phyloP scores from a whole-genome alignment of 1,284 basidiomycete genomes.

The Apiotrichum akiyoshidainum region DNA sequence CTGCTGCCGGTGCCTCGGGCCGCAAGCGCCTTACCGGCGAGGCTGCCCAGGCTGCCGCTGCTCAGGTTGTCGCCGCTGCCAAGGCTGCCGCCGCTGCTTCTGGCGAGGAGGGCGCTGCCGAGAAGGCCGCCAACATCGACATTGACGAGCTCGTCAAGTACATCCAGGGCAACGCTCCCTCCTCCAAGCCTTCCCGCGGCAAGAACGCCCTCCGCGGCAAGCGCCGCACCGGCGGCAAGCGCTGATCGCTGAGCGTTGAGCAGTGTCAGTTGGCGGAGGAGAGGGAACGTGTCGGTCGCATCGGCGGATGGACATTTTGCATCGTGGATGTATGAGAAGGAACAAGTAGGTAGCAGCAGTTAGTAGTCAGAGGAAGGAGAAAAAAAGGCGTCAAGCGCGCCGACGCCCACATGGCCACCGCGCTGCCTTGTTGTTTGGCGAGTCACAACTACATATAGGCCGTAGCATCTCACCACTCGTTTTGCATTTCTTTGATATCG shows the following conservation, averaged over 20 bases:
- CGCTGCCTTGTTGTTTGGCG: not conserved
- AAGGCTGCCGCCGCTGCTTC: constrained; percentile 16
- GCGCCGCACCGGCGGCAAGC: constrained; percentile 49
- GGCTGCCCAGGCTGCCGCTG: constrained; percentile 12
- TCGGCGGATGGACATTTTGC: not conserved
- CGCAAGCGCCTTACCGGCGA: constrained; percentile 11
- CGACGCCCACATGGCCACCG: not conserved
- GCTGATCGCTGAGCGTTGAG: constrained; percentile 2
- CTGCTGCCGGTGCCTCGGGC: constrained; percentile 7
- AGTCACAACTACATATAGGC: not conserved
- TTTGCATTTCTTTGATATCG: constrained; percentile 4
- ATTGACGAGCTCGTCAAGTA: constrained; percentile 53
- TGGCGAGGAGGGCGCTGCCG: constrained; percentile 29
- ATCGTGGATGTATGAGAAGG: not conserved
- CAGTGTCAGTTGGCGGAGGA: not conserved
- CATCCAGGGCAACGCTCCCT: constrained; percentile 46
- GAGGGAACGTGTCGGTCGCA: not conserved
- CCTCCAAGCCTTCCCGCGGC: constrained; percentile 28
- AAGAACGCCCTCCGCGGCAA: constrained; percentile 50
- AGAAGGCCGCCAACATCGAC: constrained; percentile 41
- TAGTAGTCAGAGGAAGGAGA: not conserved
- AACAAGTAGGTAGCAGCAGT: not conserved
- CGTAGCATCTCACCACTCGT: constrained; percentile 23
- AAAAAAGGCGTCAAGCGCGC: not conserved
- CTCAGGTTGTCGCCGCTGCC: constrained; percentile 15